Evolutionary conservation across 257 asterid genomes (phyloP).

Genomic region (Leonotis leonurus): DNA sequence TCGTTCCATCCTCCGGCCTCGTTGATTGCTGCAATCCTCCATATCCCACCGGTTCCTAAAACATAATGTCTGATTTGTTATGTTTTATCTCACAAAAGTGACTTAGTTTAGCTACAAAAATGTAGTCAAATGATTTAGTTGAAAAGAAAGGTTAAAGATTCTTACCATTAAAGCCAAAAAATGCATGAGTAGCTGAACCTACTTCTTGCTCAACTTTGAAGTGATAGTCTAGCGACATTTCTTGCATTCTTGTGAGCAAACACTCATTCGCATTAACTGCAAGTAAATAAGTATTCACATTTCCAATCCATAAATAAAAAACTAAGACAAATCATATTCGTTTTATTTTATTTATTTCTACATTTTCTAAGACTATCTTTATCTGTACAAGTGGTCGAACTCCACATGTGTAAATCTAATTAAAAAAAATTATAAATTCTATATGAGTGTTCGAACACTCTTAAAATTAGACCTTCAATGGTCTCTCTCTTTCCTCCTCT

Average conservation of each 20-base stretch:
- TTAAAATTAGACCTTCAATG: no score
- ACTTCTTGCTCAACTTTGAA: slow-evolving; percentile 97
- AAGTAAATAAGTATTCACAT: no score
- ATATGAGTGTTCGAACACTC: no score
- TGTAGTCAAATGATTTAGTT: neutral
- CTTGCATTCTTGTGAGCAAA: slow-evolving; percentile 94
- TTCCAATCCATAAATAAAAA: no score
- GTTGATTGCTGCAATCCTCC: slow-evolving; percentile 86
- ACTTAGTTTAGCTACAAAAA: neutral
- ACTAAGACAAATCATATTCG: no score
- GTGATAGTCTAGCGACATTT: slow-evolving; percentile 91
- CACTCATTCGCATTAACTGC: slow-evolving; percentile 90
- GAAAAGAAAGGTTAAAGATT: neutral
- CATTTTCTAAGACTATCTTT: no score
- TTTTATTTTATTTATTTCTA: no score
- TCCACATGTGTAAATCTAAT: no score
- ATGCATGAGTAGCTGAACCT: slow-evolving; percentile 96
- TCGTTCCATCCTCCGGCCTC: slow-evolving; percentile 99
- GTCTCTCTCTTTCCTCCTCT: no score
- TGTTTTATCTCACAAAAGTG: neutral
- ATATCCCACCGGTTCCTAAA: slow-evolving; percentile 85
- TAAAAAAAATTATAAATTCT: no score
- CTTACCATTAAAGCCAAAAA: slow-evolving; percentile 91
- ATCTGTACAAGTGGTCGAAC: no score
- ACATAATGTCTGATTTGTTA: neutral